Base-by-base conservation (phyloP, 148 eudicot genomes). In the Silene conica region DNA sequence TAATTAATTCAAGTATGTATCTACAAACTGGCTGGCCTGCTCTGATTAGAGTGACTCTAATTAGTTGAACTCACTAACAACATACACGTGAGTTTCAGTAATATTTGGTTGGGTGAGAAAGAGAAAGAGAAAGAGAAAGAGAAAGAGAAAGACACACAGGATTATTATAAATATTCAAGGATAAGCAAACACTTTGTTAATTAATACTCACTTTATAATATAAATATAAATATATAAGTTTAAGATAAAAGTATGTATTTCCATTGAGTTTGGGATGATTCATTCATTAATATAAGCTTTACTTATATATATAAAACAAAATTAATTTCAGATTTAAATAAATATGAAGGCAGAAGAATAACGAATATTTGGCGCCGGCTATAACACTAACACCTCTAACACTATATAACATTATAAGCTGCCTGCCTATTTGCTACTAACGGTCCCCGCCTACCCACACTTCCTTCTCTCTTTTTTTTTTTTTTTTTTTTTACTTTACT, bases 351-450 rank as follows among this genome's bases (percentile, higher is more conserved):
- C 67, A 76, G 82, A 85, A 76, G 82, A 85, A 85, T 81, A 73
- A 83, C 34, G 83, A 88, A 87, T 84, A 82, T 76, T 79, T 87
- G 85, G 85, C 87, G 86, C 83, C 86, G 85, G 81, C 84, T 75
- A 58, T 45, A 57, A 70, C 78, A 71, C 71, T 67, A 50, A 62
- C 66, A 67, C 70, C 57, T 2, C 41, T 34, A 34, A 34, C 43
- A 38, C 43, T 45, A 66, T 67, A 48, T 67, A 15, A 50, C 2
- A 18, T 48, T n/a, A n/a, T n/a, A n/a, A n/a, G n/a, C 21, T 45
- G 81, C 74, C 63, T 79, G 77, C 73, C 28, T 26, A 26, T 26
- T 79, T 79, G 74, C 77, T 69, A 62, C 59, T 34, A 73, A 74
- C 81, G 84, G 87, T 79, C 79, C 74, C 80, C 73, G 56, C 61